phyloP scores from a whole-genome alignment of 1,284 basidiomycete species.

The Xerocomus nothofagi region DNA sequence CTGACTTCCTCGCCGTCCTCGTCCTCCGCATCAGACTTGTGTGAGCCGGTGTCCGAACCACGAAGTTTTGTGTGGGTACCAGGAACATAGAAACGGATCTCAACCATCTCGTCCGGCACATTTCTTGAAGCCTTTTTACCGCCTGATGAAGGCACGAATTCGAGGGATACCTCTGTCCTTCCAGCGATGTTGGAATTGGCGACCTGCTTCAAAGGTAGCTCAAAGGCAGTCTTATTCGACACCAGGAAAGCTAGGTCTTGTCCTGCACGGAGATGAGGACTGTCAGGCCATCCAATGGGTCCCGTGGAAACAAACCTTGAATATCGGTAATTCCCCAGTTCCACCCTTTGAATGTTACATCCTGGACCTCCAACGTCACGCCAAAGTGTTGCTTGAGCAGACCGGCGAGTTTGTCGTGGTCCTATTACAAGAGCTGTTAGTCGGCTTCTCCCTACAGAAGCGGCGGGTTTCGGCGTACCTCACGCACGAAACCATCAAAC shows the following conservation, averaged over 20 bases:
- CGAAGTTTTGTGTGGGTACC: conserved; percentile 72
- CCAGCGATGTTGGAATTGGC: conserved; percentile 98
- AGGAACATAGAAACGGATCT: conserved; percentile 96
- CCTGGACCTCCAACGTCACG: conserved; percentile 82
- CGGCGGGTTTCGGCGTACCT: conserved; percentile 50
- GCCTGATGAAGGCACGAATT: conserved; percentile 68
- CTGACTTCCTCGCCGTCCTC: conserved; percentile 76
- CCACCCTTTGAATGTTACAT: conserved; percentile 93
- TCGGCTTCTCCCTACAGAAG: conserved; percentile 3
- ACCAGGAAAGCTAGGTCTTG: conserved; percentile 90
- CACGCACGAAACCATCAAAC: conserved; percentile 94
- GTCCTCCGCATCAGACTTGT: conserved; percentile 70
- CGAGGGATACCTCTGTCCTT: conserved; percentile 95
- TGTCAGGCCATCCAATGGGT: background rate
- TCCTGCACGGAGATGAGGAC: conserved; percentile 47
- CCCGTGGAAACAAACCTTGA: conserved; percentile 60
- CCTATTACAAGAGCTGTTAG: conserved; percentile 45
- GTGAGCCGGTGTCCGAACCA: conserved; percentile 75
- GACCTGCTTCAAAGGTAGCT: conserved; percentile 85
- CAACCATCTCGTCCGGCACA: conserved; percentile 86
- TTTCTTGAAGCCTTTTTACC: conserved; percentile 49
- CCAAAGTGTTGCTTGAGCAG: conserved; percentile 87
- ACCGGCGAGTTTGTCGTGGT: conserved; percentile 75
- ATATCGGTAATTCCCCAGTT: conserved; percentile 98
- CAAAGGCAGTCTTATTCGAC: conserved; percentile 89